Evolutionary conservation across 148 eudicot species (phyloP), one percentile per base, ranked within the genome.

Genomic region (Pouteria glomerata): DNA sequence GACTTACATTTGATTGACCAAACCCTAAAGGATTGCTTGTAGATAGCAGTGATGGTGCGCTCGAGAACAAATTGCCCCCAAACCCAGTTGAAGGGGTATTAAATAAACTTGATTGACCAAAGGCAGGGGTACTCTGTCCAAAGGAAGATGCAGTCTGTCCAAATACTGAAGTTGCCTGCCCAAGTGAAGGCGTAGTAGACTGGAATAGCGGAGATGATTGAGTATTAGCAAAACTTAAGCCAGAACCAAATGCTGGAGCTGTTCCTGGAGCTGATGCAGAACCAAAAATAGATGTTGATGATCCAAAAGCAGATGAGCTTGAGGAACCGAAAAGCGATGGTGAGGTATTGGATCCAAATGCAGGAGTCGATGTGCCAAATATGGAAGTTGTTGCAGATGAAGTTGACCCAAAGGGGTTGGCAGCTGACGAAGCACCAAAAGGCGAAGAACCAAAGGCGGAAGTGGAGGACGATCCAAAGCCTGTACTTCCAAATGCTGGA

Each of bases 191-290:
- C 33, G 91, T 61, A 63, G 87, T 23, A 52, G 97, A 86, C 83
- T 89, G 98, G 76, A 89, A 91, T 45, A 84, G 67, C 11, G 90
- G 82, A 12, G 97, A 84, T 66, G 93, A 67, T 75, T 90, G 98
- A 30, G 96, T 78, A 78, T 77, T 90, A 18, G 82, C 86, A 79
- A 89, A 93, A 57, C 72, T 83, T 71, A 89, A 79, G 44, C 89
- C 78, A 73, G 89, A 73, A 70, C 83, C 82, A 82, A 88, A 92
- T 60, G 85, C 71, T 67, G 91, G 44, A 48, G 80, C 69, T 73
- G 90, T 65, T 73, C 79, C 91, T 76, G 83, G 87, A 58, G 82
- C 80, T 52, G 90, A 56, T 48, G 96, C 5, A 68, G 93, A 74
- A 27, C 86, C 86, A 71, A 89, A 87, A 33, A 86, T 42, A 51